Percentiles rank a stretch among this genome's conserved stretches.
Conservation (phyloP, 140 eudicot genomes). For the Bidens hawaiensis region DNA sequence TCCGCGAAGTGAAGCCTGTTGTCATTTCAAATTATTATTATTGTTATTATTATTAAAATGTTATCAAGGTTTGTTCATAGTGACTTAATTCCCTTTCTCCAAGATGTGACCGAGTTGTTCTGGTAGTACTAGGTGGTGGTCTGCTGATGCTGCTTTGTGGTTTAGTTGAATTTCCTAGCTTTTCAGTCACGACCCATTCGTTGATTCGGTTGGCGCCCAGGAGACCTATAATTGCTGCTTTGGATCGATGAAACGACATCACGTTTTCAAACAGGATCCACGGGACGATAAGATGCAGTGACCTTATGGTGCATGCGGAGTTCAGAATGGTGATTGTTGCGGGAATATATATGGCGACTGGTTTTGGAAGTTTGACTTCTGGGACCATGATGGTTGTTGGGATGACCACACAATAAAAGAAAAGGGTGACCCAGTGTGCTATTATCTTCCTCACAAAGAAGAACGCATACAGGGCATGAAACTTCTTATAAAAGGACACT, state of each 20-base stretch:
- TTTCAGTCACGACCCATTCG: slow-evolving; percentile 92
- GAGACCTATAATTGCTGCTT: slow-evolving; percentile 80
- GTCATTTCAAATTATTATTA: slow-evolving; percentile 23
- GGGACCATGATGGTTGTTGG: slow-evolving; percentile 71
- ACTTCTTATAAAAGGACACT: slow-evolving; percentile 66
- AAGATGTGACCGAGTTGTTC: slow-evolving; percentile 36
- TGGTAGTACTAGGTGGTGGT: too few relatives aligned
- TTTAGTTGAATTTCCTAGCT: slow-evolving; percentile 58
- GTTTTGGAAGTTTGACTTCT: slow-evolving; percentile 64
- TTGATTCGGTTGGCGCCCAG: slow-evolving; percentile 69
- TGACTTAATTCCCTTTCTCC: slow-evolving; percentile 50
- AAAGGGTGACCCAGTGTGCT: slow-evolving; percentile 81
- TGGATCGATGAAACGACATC: slow-evolving; percentile 86
- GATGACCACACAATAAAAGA: slow-evolving; percentile 70
- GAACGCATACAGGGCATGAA: slow-evolving; percentile 64
- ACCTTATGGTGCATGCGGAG: slow-evolving; percentile 61
- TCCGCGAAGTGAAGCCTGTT: slow-evolving; percentile 61
- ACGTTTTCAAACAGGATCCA: slow-evolving; percentile 94
- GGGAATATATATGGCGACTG: slow-evolving; percentile 63
- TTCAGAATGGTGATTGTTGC: slow-evolving; percentile 65
- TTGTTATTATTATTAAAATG: background rate
- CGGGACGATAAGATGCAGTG: slow-evolving; percentile 66
- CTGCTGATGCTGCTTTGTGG: slow-evolving; percentile 32
- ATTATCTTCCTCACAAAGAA: slow-evolving; percentile 85
- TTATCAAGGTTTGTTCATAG: background rate